Evolutionary conservation across 139 green algal genomes (phyloP).

Genomic region (Chlorella sorokiniana): DNA sequence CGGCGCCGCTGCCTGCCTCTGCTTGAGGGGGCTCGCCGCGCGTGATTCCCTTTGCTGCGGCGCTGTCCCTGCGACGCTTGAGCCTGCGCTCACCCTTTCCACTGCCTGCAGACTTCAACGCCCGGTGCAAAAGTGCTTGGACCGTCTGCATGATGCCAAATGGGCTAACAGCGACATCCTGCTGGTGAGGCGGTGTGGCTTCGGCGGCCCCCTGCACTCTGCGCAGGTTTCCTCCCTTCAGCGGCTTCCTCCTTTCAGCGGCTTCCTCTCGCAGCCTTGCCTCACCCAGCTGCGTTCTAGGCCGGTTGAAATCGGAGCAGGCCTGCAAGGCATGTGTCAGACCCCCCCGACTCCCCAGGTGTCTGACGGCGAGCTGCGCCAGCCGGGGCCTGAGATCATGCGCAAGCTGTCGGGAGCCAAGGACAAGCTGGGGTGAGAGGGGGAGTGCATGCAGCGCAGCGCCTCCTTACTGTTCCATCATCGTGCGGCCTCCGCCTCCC

Average conservation of each 20-base stretch:
- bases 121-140: conserved; percentile 76
- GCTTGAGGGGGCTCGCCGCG: neutral
- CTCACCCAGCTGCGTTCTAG: too few species aligned
- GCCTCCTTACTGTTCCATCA: too few species aligned
- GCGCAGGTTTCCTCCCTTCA: neutral
- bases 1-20: neutral
- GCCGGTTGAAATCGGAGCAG: neutral
- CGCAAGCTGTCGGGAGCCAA: conserved; percentile 80
- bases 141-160: conserved; percentile 73
- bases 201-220: neutral
- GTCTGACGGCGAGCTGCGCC: conserved; percentile 82
- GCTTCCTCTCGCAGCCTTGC: too few species aligned
- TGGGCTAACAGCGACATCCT: conserved; percentile 91
- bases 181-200: conserved; percentile 51
- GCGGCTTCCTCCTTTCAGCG: neutral
- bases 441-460: too few species aligned
- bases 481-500: too few species aligned
- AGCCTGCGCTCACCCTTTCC: neutral
- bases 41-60: neutral
- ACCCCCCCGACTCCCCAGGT: conserved; percentile 6
- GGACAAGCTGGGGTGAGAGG: conserved; percentile 66
- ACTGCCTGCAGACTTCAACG: conserved; percentile 77
- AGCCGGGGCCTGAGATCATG: conserved; percentile 83
- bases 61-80: neutral
- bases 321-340: neutral